Evolutionary conservation across 2,329 filamentous ascomycete species (phyloP).

Genomic region (Pseudocercospora fijiensis): DNA sequence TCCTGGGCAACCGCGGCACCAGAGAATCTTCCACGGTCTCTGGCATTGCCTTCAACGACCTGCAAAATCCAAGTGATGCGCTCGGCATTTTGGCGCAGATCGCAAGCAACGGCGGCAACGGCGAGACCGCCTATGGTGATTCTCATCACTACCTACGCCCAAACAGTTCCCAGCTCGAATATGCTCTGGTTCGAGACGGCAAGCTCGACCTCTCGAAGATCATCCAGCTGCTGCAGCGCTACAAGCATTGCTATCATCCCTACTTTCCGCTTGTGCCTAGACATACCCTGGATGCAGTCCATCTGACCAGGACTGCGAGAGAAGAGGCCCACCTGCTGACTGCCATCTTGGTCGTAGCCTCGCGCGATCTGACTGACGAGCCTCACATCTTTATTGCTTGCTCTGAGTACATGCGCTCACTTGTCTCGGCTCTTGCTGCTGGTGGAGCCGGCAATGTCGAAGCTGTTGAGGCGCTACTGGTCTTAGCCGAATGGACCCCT

Average conservation of each 20-base stretch:
- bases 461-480: slow-evolving; percentile 66
- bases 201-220: slow-evolving; percentile 48
- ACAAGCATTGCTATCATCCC: slow-evolving; percentile 65
- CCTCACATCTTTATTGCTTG: slow-evolving; percentile 64
- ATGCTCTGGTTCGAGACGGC: slow-evolving; percentile 44
- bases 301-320: slow-evolving; percentile 57
- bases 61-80: slow-evolving; percentile 52
- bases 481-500: slow-evolving; percentile 72
- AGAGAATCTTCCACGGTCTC: slow-evolving; percentile 34
- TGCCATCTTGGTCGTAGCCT: slow-evolving; percentile 68
- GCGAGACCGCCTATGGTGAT: neutral
- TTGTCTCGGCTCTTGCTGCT: slow-evolving; percentile 66
- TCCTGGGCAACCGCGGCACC: slow-evolving; percentile 22
- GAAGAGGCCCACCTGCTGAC: slow-evolving; percentile 68
- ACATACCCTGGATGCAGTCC: slow-evolving; percentile 56
- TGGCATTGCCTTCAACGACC: slow-evolving; percentile 42
- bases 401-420: slow-evolving; percentile 66
- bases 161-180: slow-evolving; percentile 40
- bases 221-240: slow-evolving; percentile 56
- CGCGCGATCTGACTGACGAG: slow-evolving; percentile 67
- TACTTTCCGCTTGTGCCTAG: slow-evolving; percentile 68
- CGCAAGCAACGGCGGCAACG: slow-evolving; percentile 39
- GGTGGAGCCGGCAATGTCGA: slow-evolving; percentile 67
- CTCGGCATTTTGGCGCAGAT: slow-evolving; percentile 51
- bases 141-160: neutral